Conservation (phyloP, 1,139 yeast genomes). For the Debaryomyces robertsiae region DNA sequence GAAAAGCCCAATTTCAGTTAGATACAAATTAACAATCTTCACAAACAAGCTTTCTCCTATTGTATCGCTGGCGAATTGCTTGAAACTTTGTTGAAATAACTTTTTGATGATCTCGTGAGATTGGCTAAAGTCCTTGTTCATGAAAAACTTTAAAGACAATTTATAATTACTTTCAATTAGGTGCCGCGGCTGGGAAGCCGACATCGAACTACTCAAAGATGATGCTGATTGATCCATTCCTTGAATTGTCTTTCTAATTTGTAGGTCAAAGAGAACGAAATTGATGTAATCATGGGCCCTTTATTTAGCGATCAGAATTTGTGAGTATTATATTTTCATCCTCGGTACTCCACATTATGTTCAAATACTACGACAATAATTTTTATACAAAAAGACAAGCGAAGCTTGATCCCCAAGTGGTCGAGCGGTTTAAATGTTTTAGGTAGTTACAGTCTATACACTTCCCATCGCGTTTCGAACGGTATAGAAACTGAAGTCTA, state of each 20-base stretch:
- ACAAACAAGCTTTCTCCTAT: conserved; percentile 32
- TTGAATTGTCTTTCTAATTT: not conserved
- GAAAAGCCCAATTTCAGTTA: conserved; percentile 39
- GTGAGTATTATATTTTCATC: not conserved
- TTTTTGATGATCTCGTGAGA: conserved; percentile 34
- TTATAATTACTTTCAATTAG: conserved; percentile 32
- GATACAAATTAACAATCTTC: conserved; percentile 40
- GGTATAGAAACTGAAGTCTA: too few species aligned
- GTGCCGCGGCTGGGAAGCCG: conserved; percentile 6
- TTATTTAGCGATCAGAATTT: too few species aligned
- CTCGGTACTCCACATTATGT: not conserved
- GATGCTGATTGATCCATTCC: conserved; percentile 5
- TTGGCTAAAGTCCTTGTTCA: conserved; percentile 39
- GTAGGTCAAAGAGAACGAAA: not conserved
- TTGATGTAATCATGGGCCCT: too few species aligned
- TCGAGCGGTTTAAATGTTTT: too few species aligned
- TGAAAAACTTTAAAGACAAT: conserved; percentile 42
- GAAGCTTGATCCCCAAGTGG: too few species aligned
- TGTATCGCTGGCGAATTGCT: conserved; percentile 27
- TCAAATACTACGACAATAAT: too few species aligned
- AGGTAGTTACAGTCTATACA: too few species aligned
- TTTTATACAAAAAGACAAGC: too few species aligned
- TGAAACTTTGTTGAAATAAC: conserved; percentile 26
- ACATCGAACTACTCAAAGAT: conserved; percentile 8
- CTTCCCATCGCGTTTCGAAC: too few species aligned